Evolutionary conservation across 148 eudicot genomes (phyloP).

Genomic region (Drosera capensis): DNA sequence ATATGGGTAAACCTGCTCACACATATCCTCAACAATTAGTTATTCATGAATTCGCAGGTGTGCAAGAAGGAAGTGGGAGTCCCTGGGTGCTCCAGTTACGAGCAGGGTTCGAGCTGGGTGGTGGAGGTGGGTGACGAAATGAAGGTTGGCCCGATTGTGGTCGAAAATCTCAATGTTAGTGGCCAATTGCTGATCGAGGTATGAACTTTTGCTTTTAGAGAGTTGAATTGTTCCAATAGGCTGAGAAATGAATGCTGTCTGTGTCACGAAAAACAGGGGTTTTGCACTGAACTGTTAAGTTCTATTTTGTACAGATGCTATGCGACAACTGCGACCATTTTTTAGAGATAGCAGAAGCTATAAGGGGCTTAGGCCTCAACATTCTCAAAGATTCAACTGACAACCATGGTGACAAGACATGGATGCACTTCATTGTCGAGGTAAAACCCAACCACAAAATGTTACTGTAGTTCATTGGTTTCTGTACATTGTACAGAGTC

Average conservation of each 20-base stretch:
- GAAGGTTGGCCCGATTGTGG: slow-evolving; percentile 61
- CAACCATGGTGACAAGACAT: slow-evolving; percentile 45
- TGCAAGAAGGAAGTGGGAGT: slow-evolving; percentile 33
- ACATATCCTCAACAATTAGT: no score
- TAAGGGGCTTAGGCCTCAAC: slow-evolving; percentile 59
- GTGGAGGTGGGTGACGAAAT: slow-evolving; percentile 73
- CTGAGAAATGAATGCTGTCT: no score
- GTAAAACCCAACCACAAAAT: no score
- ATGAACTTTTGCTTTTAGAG: slow-evolving; percentile 3
- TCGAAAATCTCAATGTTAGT: slow-evolving; percentile 57
- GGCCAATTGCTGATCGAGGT: slow-evolving; percentile 85
- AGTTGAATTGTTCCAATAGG: neutral
- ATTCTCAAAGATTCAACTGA: slow-evolving; percentile 66
- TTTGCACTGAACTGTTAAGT: no score
- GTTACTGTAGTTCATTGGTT: no score
- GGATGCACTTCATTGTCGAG: slow-evolving; percentile 88
- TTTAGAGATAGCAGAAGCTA: slow-evolving; percentile 59
- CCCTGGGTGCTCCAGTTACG: slow-evolving; percentile 27
- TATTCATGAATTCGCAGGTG: slow-evolving; percentile 28
- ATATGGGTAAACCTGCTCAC: no score
- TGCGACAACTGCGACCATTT: slow-evolving; percentile 53
- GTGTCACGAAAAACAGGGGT: no score
- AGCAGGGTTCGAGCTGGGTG: slow-evolving; percentile 96
- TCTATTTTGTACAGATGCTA: slow-evolving; percentile 41
- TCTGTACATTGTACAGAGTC: no score